Conservation (phyloP, 371 early-diverging fungal genomes). For the Catenaria anguillulae region DNA sequence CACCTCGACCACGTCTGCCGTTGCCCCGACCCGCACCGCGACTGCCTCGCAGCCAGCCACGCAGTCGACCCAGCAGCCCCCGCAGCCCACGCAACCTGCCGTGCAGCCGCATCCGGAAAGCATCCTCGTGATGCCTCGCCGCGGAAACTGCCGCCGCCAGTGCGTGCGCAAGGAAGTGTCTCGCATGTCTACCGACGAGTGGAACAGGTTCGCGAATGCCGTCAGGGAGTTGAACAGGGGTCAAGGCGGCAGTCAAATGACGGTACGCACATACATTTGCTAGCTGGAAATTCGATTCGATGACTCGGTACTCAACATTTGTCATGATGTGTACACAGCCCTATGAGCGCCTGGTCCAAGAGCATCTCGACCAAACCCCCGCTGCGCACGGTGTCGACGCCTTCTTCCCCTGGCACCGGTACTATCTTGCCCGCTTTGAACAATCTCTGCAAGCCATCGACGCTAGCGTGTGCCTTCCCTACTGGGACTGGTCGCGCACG, state of each 20-base stretch:
- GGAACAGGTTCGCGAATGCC: background rate
- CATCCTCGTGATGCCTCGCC: no score
- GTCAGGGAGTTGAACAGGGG: background rate
- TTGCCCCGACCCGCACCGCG: no score
- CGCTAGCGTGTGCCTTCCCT: background rate
- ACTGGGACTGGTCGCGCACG: conserved; percentile 7
- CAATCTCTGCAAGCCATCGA: conserved; percentile 4
- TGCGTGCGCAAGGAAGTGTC: no score
- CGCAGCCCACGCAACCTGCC: no score
- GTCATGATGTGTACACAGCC: no score
- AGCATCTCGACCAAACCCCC: background rate
- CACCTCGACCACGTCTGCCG: conserved; percentile 8
- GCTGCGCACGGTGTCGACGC: background rate
- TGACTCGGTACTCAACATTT: no score
- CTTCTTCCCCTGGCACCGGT: conserved; percentile 6
- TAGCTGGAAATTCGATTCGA: no score
- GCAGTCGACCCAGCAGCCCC: background rate
- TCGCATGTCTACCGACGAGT: no score
- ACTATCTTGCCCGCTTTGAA: conserved; percentile 1
- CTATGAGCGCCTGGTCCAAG: background rate
- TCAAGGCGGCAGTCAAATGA: background rate
- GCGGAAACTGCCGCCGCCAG: no score
- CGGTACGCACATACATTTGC: no score
- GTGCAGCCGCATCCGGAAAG: no score
- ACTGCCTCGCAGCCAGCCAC: no score